Percentiles rank a stretch among this genome's conserved stretches.
Conservation (phyloP, 1,284 basidiomycete genomes). For the Sporisorium graminicola region DNA sequence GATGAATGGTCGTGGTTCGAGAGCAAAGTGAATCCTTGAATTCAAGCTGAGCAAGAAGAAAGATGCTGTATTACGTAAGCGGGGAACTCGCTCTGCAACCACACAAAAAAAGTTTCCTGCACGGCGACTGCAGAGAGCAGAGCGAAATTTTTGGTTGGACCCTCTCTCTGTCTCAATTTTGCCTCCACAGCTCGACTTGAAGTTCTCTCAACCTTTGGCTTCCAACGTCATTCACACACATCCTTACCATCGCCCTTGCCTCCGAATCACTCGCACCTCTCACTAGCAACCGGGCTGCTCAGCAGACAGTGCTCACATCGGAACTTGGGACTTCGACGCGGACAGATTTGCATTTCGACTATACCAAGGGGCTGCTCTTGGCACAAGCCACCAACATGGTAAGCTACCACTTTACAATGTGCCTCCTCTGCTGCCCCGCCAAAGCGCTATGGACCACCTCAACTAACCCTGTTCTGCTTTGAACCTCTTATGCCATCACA, state of each 20-base stretch:
- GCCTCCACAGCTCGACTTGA: not conserved
- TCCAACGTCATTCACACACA: not conserved
- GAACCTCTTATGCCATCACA: not conserved
- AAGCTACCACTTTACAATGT: not conserved
- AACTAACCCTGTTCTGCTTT: not conserved
- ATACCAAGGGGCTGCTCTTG: not conserved
- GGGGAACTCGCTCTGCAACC: not conserved
- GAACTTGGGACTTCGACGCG: not conserved
- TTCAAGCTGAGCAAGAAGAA: slow-evolving; percentile 1
- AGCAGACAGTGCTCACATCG: not conserved
- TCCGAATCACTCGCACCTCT: not conserved
- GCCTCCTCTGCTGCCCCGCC: too few relatives aligned
- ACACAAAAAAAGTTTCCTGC: not conserved
- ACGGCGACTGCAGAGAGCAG: not conserved
- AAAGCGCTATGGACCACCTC: not conserved
- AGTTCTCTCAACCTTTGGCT: not conserved
- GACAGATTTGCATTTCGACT: not conserved
- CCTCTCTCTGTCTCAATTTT: slow-evolving; percentile 3
- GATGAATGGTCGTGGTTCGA: slow-evolving; percentile 4
- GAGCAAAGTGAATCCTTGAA: not conserved
- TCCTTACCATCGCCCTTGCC: not conserved
- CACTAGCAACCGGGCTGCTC: not conserved
- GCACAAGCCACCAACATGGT: slow-evolving; percentile 7
- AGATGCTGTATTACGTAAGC: slow-evolving; percentile 30
- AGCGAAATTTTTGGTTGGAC: slow-evolving; percentile 12